Conservation (phyloP, 352 stramenopile species). For the Plasmopara viticola region DNA sequence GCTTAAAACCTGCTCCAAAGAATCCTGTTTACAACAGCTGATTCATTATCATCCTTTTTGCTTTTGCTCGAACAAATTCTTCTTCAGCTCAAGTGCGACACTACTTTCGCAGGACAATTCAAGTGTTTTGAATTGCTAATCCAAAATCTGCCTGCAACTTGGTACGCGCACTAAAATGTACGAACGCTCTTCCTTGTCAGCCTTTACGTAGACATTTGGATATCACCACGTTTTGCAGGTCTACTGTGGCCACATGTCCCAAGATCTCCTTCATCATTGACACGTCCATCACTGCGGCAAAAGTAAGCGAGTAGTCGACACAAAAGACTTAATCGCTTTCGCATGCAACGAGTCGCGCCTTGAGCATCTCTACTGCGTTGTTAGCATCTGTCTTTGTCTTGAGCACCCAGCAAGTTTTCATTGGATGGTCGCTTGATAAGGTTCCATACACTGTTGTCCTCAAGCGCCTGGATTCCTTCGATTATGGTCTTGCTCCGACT, state of each 20-base stretch:
- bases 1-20: not conserved
- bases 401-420: not conserved
- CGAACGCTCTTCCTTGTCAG: not conserved
- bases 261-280: not conserved
- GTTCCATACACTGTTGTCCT: not conserved
- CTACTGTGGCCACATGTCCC: not conserved
- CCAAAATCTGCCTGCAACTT: not conserved
- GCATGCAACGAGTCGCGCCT: not conserved
- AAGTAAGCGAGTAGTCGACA: not conserved
- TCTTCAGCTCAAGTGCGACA: not conserved
- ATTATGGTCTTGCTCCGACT: not conserved
- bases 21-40: not conserved
- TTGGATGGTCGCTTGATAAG: not conserved
- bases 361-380: not conserved
- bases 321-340: not conserved
- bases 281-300: not conserved
- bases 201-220: not conserved
- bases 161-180: not conserved
- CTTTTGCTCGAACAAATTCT: not conserved
- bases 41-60: not conserved
- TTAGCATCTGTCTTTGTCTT: not conserved
- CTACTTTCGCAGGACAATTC: not conserved
- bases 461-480: not conserved
- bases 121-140: not conserved
- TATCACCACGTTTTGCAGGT: not conserved